These are phyloP conservation scores for Elsinoe batatas DNA, from an alignment of 2,329 filamentous ascomycete genomes.

Conservation along the genomic window DNA sequence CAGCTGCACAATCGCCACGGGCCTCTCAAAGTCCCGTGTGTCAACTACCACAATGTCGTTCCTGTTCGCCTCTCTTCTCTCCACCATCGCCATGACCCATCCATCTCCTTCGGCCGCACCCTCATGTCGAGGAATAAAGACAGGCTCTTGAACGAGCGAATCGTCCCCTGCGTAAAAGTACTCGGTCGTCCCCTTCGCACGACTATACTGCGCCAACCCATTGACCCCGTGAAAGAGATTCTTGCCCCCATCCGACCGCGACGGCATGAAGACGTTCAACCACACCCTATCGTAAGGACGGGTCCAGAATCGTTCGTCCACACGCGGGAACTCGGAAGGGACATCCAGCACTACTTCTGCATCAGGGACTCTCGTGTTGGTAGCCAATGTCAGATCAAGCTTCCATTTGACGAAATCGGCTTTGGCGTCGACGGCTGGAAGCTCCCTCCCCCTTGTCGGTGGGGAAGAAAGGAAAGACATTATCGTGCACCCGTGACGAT, in stretches of 20 bases:
- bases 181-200: conserved; percentile 22
- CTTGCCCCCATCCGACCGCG: conserved; percentile 23
- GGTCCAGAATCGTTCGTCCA: conserved; percentile 37
- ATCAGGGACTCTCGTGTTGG: conserved; percentile 20
- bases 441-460: conserved; percentile 22
- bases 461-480: conserved; percentile 37
- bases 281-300: conserved; percentile 33
- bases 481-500: conserved; percentile 31
- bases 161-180: conserved; percentile 30
- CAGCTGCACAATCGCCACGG: conserved; percentile 33
- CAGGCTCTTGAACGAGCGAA: conserved; percentile 44
- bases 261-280: conserved; percentile 31
- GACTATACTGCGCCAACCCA: conserved; percentile 1
- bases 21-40: conserved; percentile 30
- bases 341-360: conserved; percentile 28
- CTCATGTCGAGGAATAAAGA: conserved; percentile 39
- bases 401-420: conserved; percentile 36
- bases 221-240: conserved; percentile 11
- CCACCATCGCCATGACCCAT: conserved; percentile 39
- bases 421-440: conserved; percentile 27
- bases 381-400: conserved; percentile 29
- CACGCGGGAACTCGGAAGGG: conserved; percentile 36
- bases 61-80: conserved; percentile 30
- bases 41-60: conserved; percentile 36
- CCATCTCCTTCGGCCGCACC: conserved; percentile 41